Base-by-base conservation (phyloP, 2,329 filamentous ascomycete species). In the Fusarium buxicola region DNA sequence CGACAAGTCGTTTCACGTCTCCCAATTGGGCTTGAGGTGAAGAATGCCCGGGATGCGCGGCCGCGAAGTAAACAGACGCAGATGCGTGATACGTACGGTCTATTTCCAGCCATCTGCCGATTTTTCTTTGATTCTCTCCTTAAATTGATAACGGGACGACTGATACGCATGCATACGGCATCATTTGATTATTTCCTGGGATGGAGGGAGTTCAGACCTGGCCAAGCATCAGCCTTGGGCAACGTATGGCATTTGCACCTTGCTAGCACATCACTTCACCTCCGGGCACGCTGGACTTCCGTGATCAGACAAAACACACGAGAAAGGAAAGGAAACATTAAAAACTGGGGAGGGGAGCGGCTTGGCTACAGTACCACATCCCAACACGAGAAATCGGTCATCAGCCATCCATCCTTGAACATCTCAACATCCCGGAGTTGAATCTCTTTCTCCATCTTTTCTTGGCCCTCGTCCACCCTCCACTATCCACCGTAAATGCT, bases 1-100 rank as follows among this genome's bases (percentile, higher is more conserved):
- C 25, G 31, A 39, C 21, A 27, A 21, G 21, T 63, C 61, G 67
- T 69, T 69, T 69, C 67, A 69, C 45, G 55, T 63, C 34, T 65
- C 67, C 67, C 55, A 65, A 69, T 69, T 54, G 64, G 64, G 64
- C 36, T 46, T 56, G 62, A 55, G 38, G 25, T 31, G 30, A 47
- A n/a, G 21, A 21, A 21, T 21, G 51, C n/a, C n/a, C n/a, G n/a
- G 34, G 24, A 38, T 60, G 55, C 59, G 60, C 58, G 62, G 62
- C 58, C 46, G 36, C 43, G 44, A 44, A 51, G 28, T 51, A 51
- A 62, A 63, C 41, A 18, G 43, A 60, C 24, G 47, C 27, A 40
- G 34, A 39, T 46, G 47, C 32, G 32, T 46, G 41, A 39, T 28
- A 24, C 5, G 55, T 28, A 24, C 5, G 55, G 31, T 25, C 25